Evolutionary conservation across 805 yeast genomes (phyloP).

Genomic region (Saccharomycopsis fodiens): DNA sequence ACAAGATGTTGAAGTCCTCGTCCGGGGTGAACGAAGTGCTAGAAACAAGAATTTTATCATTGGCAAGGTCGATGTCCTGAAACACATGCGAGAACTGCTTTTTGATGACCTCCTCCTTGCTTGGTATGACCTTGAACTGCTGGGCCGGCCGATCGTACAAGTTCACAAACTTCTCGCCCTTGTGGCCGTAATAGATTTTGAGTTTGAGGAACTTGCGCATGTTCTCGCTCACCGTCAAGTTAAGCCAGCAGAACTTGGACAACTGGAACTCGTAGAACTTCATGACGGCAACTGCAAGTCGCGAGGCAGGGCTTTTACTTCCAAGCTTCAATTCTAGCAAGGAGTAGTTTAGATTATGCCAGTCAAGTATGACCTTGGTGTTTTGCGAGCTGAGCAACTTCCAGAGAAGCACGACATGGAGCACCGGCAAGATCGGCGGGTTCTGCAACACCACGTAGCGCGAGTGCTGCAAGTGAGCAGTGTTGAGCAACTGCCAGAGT

Average conservation of each 20-base stretch:
- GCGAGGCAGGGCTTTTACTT: constrained; percentile 20
- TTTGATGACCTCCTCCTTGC: constrained; percentile 28
- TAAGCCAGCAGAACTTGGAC: constrained; percentile 57
- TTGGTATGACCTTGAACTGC: constrained; percentile 39
- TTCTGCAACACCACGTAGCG: constrained; percentile 73
- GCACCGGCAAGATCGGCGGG: constrained; percentile 87
- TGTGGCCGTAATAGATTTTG: constrained; percentile 30
- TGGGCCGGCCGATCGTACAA: constrained; percentile 82
- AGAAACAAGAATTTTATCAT: constrained; percentile 60
- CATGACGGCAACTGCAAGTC: constrained; percentile 45
- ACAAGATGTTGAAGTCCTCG: constrained; percentile 69
- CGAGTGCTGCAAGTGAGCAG: constrained; percentile 42
- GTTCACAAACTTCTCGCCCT: constrained; percentile 43
- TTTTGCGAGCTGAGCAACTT: constrained; percentile 41
- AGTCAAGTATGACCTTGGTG: constrained; percentile 71
- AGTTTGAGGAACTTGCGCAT: constrained; percentile 54
- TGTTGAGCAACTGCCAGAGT: constrained; percentile 41
- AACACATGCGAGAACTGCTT: constrained; percentile 31
- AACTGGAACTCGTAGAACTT: constrained; percentile 55
- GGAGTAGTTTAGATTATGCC: constrained; percentile 93
- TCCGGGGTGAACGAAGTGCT: constrained; percentile 96
- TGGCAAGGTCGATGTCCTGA: constrained; percentile 27
- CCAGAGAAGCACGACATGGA: constrained; percentile 54
- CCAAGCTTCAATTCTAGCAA: constrained; percentile 62
- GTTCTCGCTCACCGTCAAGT: constrained; percentile 72